Percentiles rank a stretch among this genome's conserved stretches.
Conservation (phyloP, 768 basidiomycete genomes). For the Kwoniella dejecticola region DNA sequence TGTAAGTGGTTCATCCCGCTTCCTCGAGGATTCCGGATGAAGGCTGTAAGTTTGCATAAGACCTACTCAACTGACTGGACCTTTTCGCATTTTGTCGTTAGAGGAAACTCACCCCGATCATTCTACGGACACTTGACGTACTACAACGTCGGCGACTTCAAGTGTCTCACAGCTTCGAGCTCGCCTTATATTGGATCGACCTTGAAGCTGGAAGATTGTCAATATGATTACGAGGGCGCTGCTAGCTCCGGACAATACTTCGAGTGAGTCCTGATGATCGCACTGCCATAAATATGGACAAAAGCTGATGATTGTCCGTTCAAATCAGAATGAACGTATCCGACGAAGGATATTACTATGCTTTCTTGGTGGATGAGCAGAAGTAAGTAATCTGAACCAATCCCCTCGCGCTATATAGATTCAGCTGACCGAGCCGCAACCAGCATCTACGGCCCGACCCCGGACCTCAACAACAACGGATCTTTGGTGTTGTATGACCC, state of each 20-base stretch:
- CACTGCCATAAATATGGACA: no score
- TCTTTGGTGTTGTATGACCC: slow-evolving; percentile 14
- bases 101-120: slow-evolving; percentile 14
- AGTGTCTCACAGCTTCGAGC: slow-evolving; percentile 19
- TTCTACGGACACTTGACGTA: slow-evolving; percentile 31
- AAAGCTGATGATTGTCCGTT: no score
- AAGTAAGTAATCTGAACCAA: background rate
- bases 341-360: slow-evolving; percentile 6
- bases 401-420: background rate
- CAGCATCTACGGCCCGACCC: slow-evolving; percentile 22
- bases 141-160: slow-evolving; percentile 13
- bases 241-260: slow-evolving; percentile 24
- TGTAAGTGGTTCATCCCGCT: slow-evolving; percentile 7
- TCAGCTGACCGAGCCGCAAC: background rate
- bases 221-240: slow-evolving; percentile 25
- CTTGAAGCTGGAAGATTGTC: slow-evolving; percentile 17
- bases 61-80: no score
- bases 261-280: no score
- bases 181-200: slow-evolving; percentile 8
- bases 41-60: background rate
- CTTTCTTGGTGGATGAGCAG: slow-evolving; percentile 7
- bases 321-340: slow-evolving; percentile 6
- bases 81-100: background rate
- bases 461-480: slow-evolving; percentile 11
- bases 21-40: background rate